Percentiles rank a stretch among this genome's conserved stretches.
These are phyloP conservation scores for Puccinia coronata DNA, from an alignment of 1,284 basidiomycete genomes.

Conservation along the genomic window DNA sequence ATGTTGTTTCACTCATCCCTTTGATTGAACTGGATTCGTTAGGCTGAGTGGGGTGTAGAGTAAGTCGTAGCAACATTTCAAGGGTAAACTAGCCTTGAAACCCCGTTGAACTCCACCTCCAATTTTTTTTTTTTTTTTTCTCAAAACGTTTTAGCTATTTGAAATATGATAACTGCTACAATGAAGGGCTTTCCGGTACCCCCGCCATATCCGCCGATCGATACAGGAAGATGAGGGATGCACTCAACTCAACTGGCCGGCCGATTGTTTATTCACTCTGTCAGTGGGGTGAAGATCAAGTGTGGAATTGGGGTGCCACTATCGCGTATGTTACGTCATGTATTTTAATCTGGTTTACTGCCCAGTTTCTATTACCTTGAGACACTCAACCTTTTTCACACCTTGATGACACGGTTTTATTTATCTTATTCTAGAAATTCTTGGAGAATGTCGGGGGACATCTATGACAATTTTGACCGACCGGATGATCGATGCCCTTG, in stretches of 20 bases:
- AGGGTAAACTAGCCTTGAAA: no score
- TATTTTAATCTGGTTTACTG: no score
- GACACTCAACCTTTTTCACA: neutral
- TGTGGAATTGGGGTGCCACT: slow-evolving; percentile 62
- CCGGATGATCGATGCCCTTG: slow-evolving; percentile 47
- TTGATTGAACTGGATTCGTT: slow-evolving; percentile 52
- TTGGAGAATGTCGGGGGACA: slow-evolving; percentile 43
- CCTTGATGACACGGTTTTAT: neutral
- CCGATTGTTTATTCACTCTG: slow-evolving; percentile 65
- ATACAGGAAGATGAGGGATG: slow-evolving; percentile 64
- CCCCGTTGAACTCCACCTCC: no score
- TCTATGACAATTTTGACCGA: slow-evolving; percentile 43
- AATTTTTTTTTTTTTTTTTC: neutral
- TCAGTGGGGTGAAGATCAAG: slow-evolving; percentile 64
- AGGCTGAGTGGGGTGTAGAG: slow-evolving; percentile 63
- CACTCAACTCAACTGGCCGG: slow-evolving; percentile 62
- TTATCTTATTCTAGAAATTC: slow-evolving; percentile 35
- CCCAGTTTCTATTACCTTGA: neutral
- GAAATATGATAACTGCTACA: slow-evolving; percentile 56
- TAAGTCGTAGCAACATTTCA: slow-evolving; percentile 55
- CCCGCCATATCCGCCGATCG: slow-evolving; percentile 61
- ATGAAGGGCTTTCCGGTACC: slow-evolving; percentile 62
- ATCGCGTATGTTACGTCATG: slow-evolving; percentile 27
- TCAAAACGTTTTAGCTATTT: slow-evolving; percentile 14
- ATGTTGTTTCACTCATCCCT: neutral